Evolutionary conservation across 2,329 filamentous ascomycete species (phyloP).

Genomic region (Fusarium clavum): DNA sequence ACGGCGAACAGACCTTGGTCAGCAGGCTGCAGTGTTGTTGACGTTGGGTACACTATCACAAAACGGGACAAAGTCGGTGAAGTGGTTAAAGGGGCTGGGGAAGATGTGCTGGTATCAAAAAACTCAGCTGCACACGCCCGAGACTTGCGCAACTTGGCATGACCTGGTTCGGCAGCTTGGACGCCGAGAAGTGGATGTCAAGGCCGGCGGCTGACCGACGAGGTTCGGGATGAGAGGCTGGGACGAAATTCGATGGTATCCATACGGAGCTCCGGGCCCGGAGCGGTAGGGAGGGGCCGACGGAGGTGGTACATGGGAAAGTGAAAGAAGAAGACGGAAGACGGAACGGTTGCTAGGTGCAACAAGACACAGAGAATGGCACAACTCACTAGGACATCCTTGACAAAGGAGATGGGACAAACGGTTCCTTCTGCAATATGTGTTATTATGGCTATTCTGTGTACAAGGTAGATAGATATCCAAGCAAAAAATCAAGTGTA

Average conservation of each 20-base stretch:
- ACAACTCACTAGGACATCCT: conserved; percentile 79
- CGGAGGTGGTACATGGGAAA: conserved; percentile 29
- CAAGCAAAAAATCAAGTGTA: conserved; percentile 6
- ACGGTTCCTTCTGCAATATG: conserved; percentile 77
- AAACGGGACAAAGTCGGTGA: conserved; percentile 45
- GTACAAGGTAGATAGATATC: conserved; percentile 10
- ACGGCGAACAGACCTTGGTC: conserved; percentile 26
- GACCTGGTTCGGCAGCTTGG: conserved; percentile 33
- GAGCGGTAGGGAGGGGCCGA: conserved; percentile 27
- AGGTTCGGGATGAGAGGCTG: conserved; percentile 38
- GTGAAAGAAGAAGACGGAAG: conserved; percentile 34
- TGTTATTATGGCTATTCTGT: conserved; percentile 41
- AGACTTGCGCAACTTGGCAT: conserved; percentile 34
- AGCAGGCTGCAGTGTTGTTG: conserved; percentile 33
- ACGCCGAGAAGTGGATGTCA: conserved; percentile 26
- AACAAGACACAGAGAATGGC: conserved; percentile 31
- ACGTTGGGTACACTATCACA: conserved; percentile 19
- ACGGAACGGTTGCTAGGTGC: conserved; percentile 30
- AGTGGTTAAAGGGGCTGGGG: conserved; percentile 27
- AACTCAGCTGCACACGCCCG: conserved; percentile 34
- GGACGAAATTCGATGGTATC: conserved; percentile 22
- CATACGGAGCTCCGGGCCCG: conserved; percentile 41
- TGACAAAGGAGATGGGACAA: conserved; percentile 86
- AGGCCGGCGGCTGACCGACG: conserved; percentile 31
- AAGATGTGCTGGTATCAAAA: conserved; percentile 24